Percentiles rank a stretch among this genome's conserved stretches.
phyloP scores from a whole-genome alignment of 768 basidiomycete species.

The Cystobasidium ongulense region DNA sequence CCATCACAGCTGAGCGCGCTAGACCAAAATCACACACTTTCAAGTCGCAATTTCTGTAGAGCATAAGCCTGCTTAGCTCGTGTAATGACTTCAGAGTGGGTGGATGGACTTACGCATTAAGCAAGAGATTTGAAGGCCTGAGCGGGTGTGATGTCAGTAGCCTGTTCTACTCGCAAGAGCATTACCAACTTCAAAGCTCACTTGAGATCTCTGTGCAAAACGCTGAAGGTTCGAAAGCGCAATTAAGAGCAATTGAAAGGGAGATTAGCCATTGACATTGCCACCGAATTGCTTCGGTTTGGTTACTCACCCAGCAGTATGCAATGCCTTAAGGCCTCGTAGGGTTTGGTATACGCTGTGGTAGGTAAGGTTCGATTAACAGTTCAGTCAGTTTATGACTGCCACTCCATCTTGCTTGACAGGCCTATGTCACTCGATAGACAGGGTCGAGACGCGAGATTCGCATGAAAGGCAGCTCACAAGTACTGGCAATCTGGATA shows the following conservation, averaged over 20 bases:
- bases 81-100: background rate
- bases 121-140: slow-evolving; percentile 74
- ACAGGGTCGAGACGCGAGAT: background rate
- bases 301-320: slow-evolving; percentile 62
- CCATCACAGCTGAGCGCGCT: slow-evolving; percentile 52
- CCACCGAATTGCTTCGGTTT: background rate
- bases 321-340: slow-evolving; percentile 87
- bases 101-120: slow-evolving; percentile 62
- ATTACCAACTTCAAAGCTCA: no score
- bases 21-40: slow-evolving; percentile 76
- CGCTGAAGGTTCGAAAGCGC: slow-evolving; percentile 43
- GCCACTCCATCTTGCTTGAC: background rate
- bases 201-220: slow-evolving; percentile 53
- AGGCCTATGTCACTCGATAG: background rate
- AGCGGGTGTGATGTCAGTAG: no score
- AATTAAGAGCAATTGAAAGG: background rate
- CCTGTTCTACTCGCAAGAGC: no score
- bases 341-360: slow-evolving; percentile 61
- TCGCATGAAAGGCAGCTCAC: slow-evolving; percentile 20
- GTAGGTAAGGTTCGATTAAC: background rate
- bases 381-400: background rate
- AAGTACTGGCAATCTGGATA: slow-evolving; percentile 40
- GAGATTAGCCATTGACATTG: background rate
- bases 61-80: no score
- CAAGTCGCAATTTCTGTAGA: background rate